phyloP scores from a whole-genome alignment of 352 stramenopile species.

The Phytophthora multivora region DNA sequence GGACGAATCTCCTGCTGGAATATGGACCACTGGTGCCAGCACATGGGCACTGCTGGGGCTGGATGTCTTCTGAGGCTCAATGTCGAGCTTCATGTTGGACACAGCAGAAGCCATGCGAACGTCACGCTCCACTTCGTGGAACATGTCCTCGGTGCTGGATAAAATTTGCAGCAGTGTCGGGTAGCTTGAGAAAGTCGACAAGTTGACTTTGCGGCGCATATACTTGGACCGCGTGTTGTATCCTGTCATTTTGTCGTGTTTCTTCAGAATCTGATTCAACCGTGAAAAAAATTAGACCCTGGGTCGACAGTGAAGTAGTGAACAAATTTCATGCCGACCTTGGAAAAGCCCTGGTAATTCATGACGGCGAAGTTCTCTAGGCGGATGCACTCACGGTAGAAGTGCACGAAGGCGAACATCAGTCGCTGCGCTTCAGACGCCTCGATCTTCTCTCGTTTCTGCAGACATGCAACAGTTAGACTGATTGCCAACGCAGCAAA shows the following conservation, averaged over 20 bases:
- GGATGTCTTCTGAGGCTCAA: constrained; percentile 27
- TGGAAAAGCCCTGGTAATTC: constrained; percentile 88
- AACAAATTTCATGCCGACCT: constrained; percentile 36
- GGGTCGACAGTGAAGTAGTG: neutral
- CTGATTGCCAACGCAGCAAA: neutral
- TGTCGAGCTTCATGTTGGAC: constrained; percentile 62
- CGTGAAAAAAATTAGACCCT: constrained; percentile 4
- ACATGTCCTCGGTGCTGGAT: constrained; percentile 82
- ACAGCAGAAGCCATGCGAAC: constrained; percentile 53
- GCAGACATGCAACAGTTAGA: neutral
- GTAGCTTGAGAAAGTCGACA: constrained; percentile 81
- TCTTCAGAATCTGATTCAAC: constrained; percentile 71
- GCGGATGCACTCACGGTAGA: constrained; percentile 80
- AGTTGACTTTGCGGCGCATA: constrained; percentile 83
- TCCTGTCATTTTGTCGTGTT: constrained; percentile 87
- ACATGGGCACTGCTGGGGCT: constrained; percentile 5
- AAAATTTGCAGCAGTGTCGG: constrained; percentile 74
- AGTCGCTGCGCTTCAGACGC: constrained; percentile 67
- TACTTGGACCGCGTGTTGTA: constrained; percentile 88
- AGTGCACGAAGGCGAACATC: constrained; percentile 86
- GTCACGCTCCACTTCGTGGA: constrained; percentile 71
- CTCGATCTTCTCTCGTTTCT: constrained; percentile 51
- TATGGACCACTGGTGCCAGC: constrained; percentile 27
- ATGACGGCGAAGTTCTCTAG: constrained; percentile 87
- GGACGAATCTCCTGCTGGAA: constrained; percentile 23